Percentiles rank a stretch among this genome's conserved stretches.
phyloP scores from a whole-genome alignment of 2,329 filamentous ascomycete species.

The Achaetomium macrosporum region DNA sequence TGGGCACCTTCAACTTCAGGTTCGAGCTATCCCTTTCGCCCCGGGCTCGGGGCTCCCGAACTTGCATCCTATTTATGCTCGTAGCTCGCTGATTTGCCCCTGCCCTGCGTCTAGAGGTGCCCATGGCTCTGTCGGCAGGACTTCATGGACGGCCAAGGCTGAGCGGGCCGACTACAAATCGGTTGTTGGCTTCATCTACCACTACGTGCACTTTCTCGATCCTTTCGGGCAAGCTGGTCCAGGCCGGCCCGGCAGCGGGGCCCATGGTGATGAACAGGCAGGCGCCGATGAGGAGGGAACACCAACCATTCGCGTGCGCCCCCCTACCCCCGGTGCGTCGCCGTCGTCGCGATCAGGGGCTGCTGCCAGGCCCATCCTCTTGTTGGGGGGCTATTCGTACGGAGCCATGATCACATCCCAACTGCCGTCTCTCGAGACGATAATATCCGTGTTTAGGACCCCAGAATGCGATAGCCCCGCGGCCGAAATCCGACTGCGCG shows the following conservation, averaged over 20 bases:
- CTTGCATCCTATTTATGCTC: too few relatives aligned
- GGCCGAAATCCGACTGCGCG: conserved; percentile 64
- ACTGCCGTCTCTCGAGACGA: conserved; percentile 56
- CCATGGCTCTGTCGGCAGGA: conserved; percentile 64
- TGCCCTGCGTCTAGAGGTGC: conserved; percentile 58
- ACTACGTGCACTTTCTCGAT: conserved; percentile 61
- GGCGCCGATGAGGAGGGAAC: not conserved
- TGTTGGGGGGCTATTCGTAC: conserved; percentile 84
- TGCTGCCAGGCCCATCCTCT: conserved; percentile 31
- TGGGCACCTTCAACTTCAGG: conserved; percentile 91
- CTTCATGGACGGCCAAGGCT: conserved; percentile 79
- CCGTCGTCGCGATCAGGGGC: not conserved
- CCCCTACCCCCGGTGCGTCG: conserved; percentile 5
- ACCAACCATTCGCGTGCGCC: conserved; percentile 4
- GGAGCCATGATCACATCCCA: conserved; percentile 75
- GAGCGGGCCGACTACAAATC: conserved; percentile 80
- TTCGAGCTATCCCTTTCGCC: conserved; percentile 29
- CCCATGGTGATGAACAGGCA: not conserved
- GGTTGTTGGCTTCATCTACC: conserved; percentile 70
- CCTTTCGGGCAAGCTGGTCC: conserved; percentile 28
- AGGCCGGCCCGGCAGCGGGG: not conserved
- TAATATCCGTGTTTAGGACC: conserved; percentile 54
- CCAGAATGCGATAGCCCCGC: conserved; percentile 51
- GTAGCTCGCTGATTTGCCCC: conserved; percentile 4
- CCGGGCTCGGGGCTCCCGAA: not conserved